phyloP scores from a whole-genome alignment of 306 rosid species.

The Prunus mira region DNA sequence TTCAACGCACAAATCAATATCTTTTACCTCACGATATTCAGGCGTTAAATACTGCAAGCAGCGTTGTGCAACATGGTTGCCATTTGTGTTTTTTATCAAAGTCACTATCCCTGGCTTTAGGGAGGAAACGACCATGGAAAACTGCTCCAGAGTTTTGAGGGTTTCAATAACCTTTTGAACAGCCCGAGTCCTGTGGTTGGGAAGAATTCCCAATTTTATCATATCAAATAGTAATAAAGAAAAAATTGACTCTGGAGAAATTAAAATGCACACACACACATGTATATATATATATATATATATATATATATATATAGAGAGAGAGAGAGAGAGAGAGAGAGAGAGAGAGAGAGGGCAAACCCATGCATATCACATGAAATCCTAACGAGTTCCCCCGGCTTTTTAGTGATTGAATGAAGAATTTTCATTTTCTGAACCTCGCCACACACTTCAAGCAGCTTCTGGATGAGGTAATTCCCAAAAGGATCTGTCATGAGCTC shows the following conservation, averaged over 20 bases:
- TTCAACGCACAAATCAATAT: neutral
- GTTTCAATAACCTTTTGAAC: conserved; percentile 66
- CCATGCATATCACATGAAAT: conserved; percentile 64
- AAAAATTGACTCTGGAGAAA: neutral
- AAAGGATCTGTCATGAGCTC: conserved; percentile 65
- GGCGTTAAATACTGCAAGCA: conserved; percentile 48
- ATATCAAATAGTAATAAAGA: neutral
- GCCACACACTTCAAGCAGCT: conserved; percentile 63
- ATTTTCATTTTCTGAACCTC: conserved; percentile 45
- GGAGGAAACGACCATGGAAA: conserved; percentile 47
- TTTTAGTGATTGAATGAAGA: conserved; percentile 34
- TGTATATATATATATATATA: neutral
- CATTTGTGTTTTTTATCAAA: conserved; percentile 48
- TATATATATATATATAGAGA: too few relatives aligned
- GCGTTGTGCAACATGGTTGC: conserved; percentile 59
- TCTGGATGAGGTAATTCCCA: conserved; percentile 61
- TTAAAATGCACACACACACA: neutral
- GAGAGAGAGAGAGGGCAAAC: conserved; percentile 35
- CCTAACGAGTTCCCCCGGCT: conserved; percentile 38
- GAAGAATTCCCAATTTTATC: conserved; percentile 10
- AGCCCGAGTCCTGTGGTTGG: conserved; percentile 50
- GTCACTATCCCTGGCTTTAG: conserved; percentile 39
- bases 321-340: neutral
- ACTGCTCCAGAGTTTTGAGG: conserved; percentile 44
- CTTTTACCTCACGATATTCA: conserved; percentile 40